Conservation (phyloP, 78 protist species). For the Dictyostelium discoideum region DNA sequence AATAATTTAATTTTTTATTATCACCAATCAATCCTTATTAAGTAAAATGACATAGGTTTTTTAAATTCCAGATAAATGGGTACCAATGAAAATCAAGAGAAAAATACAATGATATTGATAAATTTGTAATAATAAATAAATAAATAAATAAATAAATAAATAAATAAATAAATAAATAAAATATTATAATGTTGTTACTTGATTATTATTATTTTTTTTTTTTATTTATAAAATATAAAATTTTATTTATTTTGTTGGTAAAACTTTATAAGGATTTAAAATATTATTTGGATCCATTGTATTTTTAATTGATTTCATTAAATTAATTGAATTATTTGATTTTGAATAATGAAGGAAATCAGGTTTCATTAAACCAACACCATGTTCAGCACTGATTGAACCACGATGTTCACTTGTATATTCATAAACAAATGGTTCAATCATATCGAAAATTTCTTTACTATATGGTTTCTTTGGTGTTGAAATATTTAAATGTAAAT, state of each 20-base stretch:
- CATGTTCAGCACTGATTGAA: conserved; percentile 94
- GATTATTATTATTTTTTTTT: neutral
- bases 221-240: no score
- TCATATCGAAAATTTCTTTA: conserved; percentile 1
- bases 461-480: conserved; percentile 48
- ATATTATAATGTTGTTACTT: no score
- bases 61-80: no score
- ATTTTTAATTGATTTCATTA: conserved; percentile 87
- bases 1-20: no score
- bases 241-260: conserved; percentile 57
- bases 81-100: no score
- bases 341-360: conserved; percentile 71
- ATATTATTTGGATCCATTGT: conserved; percentile 94
- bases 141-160: neutral
- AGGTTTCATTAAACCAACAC: conserved; percentile 92
- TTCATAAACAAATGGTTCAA: conserved; percentile 93
- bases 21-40: no score
- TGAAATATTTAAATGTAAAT: conserved; percentile 91
- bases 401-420: conserved; percentile 85
- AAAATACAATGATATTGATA: no score
- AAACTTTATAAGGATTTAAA: conserved; percentile 93
- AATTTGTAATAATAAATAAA: no score
- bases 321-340: conserved; percentile 41
- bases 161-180: neutral
- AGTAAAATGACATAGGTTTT: no score